Conservation (phyloP, 768 basidiomycete genomes). For the Leccinum aurantiacum region DNA sequence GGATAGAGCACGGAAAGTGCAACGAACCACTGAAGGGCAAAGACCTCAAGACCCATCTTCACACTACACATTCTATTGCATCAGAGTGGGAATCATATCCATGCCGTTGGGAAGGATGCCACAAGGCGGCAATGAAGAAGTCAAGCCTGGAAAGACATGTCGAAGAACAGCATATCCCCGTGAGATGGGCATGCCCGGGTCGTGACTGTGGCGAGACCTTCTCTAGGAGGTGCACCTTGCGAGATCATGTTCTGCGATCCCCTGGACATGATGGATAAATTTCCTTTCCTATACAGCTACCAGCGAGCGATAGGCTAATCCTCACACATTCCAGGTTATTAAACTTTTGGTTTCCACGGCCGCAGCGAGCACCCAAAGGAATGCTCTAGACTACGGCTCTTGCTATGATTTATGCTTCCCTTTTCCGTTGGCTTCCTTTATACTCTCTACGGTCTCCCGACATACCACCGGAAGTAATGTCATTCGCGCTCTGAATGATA, state of each 20-base stretch:
- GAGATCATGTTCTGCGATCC: neutral
- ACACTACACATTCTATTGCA: neutral
- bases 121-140: neutral
- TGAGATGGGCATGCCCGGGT: conserved; percentile 12
- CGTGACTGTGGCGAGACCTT: neutral
- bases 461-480: neutral
- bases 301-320: neutral
- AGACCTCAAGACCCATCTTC: conserved; percentile 10
- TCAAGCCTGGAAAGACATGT: conserved; percentile 12
- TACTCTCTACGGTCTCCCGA: neutral
- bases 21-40: neutral
- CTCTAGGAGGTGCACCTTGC: neutral
- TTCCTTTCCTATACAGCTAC: neutral
- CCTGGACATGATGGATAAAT: neutral
- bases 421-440: neutral
- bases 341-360: neutral
- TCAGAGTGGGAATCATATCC: neutral
- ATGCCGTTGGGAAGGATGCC: conserved; percentile 14
- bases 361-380: neutral
- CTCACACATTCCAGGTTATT: neutral
- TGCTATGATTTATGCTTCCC: neutral
- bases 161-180: conserved; percentile 12
- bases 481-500: neutral
- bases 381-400: neutral
- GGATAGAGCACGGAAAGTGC: conserved; percentile 9